A percentile compares a stretch with the other conserved stretches of the same genome.
phyloP scores from a whole-genome alignment of 768 basidiomycete species.

The Phylloporus sp. region DNA sequence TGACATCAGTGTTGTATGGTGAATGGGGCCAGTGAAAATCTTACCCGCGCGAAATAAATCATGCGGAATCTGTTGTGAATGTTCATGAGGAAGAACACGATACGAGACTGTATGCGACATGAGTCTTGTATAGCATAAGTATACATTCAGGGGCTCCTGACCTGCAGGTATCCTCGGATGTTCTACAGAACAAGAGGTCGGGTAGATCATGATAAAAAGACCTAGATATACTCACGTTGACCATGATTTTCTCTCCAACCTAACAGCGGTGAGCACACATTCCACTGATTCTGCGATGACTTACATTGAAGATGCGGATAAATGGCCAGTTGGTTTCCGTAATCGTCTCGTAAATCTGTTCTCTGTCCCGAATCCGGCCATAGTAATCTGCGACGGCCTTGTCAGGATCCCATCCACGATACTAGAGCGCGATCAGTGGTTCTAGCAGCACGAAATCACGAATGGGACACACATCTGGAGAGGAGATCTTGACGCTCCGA shows the following conservation, averaged over 20 bases:
- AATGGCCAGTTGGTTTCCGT: slow-evolving; percentile 90
- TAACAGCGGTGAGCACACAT: slow-evolving; percentile 26
- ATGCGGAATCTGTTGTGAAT: slow-evolving; percentile 91
- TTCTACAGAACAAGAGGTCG: slow-evolving; percentile 42
- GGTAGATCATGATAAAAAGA: not conserved
- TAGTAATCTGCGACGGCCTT: slow-evolving; percentile 91
- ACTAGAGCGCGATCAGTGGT: slow-evolving; percentile 46
- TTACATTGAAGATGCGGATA: slow-evolving; percentile 90
- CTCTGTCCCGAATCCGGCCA: slow-evolving; percentile 81
- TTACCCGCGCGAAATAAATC: slow-evolving; percentile 93
- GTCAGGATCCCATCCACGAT: slow-evolving; percentile 90
- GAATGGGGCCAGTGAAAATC: slow-evolving; percentile 21
- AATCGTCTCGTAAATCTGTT: slow-evolving; percentile 84
- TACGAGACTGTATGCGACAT: slow-evolving; percentile 61
- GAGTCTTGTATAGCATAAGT: not conserved
- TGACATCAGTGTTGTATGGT: not conserved
- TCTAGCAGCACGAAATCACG: not conserved
- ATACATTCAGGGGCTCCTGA: slow-evolving; percentile 25
- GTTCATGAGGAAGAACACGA: slow-evolving; percentile 99
- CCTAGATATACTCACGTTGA: slow-evolving; percentile 60
- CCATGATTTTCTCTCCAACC: slow-evolving; percentile 95
- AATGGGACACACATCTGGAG: slow-evolving; percentile 75
- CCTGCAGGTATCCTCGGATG: slow-evolving; percentile 86
- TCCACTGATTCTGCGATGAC: slow-evolving; percentile 11
- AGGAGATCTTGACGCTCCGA: slow-evolving; percentile 95